A percentile compares a stretch with the other conserved stretches of the same genome.
Evolutionary conservation across 2,329 filamentous ascomycete species (phyloP).

Genomic region (Pseudocercospora musae): DNA sequence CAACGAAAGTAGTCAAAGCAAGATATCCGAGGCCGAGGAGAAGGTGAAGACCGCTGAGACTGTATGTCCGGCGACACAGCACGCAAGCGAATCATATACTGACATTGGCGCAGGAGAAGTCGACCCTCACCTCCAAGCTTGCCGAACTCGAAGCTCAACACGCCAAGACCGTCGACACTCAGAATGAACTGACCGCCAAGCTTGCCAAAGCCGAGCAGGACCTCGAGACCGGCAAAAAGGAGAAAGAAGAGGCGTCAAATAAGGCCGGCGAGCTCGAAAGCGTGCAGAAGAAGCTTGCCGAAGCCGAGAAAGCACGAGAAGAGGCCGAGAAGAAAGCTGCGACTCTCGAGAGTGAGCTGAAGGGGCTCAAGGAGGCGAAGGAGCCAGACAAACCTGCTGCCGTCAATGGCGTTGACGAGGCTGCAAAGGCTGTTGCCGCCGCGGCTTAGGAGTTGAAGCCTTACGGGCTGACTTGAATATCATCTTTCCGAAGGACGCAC

Average conservation of each 20-base stretch:
- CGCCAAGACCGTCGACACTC: constrained; percentile 6
- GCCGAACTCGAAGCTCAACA: constrained; percentile 13
- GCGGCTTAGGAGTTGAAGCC: neutral
- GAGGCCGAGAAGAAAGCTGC: constrained; percentile 5
- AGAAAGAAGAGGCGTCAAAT: constrained; percentile 5
- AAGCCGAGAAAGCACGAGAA: constrained; percentile 3
- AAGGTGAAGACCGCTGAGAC: constrained; percentile 17
- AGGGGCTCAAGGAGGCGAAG: neutral
- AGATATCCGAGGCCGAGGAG: constrained; percentile 14
- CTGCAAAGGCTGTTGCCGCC: neutral
- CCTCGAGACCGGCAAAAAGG: constrained; percentile 11
- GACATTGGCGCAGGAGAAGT: constrained; percentile 12
- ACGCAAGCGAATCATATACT: neutral
- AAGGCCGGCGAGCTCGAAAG: constrained; percentile 9
- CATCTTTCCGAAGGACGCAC: too few species aligned
- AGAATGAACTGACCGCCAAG: constrained; percentile 9
- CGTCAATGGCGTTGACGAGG: constrained; percentile 2
- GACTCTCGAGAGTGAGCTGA: neutral
- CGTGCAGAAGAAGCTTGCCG: constrained; percentile 5
- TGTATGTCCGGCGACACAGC: neutral
- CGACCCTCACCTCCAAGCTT: constrained; percentile 12
- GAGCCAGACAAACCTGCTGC: neutral
- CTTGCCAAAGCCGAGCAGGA: constrained; percentile 12
- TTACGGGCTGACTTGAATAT: neutral
- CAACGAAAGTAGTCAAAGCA: constrained; percentile 13